phyloP scores from a whole-genome alignment of 306 rosid species.

The Inga oerstediana region DNA sequence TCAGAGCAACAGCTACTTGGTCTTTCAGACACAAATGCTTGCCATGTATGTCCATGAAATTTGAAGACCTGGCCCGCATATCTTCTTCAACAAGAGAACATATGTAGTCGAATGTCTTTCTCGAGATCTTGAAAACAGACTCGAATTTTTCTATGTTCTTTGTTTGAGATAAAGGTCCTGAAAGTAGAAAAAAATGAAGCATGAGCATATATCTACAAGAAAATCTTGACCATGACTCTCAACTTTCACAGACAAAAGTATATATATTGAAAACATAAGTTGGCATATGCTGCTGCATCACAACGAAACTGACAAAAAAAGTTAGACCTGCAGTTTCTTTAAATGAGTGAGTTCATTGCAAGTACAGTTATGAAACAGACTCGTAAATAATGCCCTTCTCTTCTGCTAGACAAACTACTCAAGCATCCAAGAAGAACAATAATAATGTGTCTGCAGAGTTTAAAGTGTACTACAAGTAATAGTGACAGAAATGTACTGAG shows the following conservation, averaged over 20 bases:
- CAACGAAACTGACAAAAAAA: constrained; percentile 15
- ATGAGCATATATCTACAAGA: constrained; percentile 9
- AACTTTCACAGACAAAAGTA: constrained; percentile 17
- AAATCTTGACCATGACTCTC: neutral
- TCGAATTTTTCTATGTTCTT: constrained; percentile 61
- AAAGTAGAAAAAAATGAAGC: constrained; percentile 33
- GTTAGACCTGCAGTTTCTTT: constrained; percentile 10
- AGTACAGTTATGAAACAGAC: neutral
- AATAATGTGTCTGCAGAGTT: neutral
- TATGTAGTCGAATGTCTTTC: constrained; percentile 81
- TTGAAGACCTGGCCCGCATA: constrained; percentile 63
- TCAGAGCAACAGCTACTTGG: constrained; percentile 87
- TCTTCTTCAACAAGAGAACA: constrained; percentile 80
- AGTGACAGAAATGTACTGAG: neutral
- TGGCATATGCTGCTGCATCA: neutral
- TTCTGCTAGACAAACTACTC: constrained; percentile 7
- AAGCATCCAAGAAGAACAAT: neutral
- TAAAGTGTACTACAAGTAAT: neutral
- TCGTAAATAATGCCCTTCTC: constrained; percentile 1
- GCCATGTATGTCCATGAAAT: constrained; percentile 50
- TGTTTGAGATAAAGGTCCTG: constrained; percentile 70
- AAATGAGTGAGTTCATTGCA: neutral
- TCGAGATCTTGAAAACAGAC: constrained; percentile 75
- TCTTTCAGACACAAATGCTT: constrained; percentile 67
- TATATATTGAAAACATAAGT: neutral